Conservation (phyloP, 768 basidiomycete genomes). For the Leccinum pellstonianum region DNA sequence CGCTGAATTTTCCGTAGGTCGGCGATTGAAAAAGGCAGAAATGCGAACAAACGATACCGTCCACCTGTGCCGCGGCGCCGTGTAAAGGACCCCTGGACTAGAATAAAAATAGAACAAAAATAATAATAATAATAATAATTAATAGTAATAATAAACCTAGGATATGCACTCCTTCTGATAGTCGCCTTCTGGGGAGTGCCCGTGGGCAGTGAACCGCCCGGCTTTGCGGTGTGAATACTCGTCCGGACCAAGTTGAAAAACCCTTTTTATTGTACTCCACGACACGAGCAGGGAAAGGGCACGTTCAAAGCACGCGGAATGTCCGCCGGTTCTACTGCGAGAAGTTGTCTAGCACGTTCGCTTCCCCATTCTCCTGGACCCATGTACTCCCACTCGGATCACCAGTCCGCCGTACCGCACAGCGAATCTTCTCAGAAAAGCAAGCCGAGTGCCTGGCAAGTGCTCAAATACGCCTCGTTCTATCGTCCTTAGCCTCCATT, state of each 20-base stretch:
- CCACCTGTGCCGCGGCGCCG: conserved; percentile 32
- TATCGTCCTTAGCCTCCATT: conserved; percentile 15
- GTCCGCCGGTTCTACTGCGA: conserved; percentile 6
- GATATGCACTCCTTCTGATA: conserved; percentile 9
- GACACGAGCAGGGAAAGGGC: conserved; percentile 4
- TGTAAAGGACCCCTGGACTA: conserved; percentile 22
- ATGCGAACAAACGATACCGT: conserved; percentile 5
- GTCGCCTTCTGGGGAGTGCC: conserved; percentile 10
- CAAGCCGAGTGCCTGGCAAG: conserved; percentile 29
- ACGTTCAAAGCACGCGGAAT: conserved; percentile 17
- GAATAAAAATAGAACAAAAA: conserved; percentile 9
- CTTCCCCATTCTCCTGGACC: conserved; percentile 19
- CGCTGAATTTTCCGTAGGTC: conserved; percentile 27
- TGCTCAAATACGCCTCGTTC: conserved; percentile 24
- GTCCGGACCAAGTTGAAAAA: conserved; percentile 3
- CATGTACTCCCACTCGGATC: conserved; percentile 34
- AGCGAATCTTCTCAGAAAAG: conserved; percentile 25
- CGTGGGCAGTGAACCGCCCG: neutral
- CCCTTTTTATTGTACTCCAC: conserved; percentile 1
- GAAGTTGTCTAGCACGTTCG: conserved; percentile 16
- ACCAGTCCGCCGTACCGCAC: conserved; percentile 28
- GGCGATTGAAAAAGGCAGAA: conserved; percentile 31
- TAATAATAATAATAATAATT: conserved; percentile 13
- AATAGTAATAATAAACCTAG: conserved; percentile 16
- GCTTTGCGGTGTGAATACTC: conserved; percentile 18